Base-by-base conservation (phyloP, 441 rosid species). In the Erysimum cheiri region DNA sequence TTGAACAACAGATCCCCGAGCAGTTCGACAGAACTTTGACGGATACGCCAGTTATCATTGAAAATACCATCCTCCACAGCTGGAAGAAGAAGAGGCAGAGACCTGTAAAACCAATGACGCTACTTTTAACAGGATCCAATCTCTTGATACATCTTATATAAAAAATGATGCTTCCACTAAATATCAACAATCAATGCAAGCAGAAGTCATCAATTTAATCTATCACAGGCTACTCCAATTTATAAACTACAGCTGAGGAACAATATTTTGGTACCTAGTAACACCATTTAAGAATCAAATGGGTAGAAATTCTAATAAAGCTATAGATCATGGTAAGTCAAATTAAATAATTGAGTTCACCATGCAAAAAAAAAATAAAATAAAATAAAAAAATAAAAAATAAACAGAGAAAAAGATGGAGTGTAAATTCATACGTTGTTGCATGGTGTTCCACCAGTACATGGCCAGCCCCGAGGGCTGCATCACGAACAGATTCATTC, bases 41-140 rank as follows among this genome's bases (percentile, higher is more conserved):
- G 88, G 66, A 96, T 93, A 72, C 99, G 96, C 99, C 99, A 96
- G 85, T 69, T 96, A 76, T 96, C 99, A 72, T 90, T 91, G 70
- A 91, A 93, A 70, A 96, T 96, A 50, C 99, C 99, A 84, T 96
- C 99, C 77, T 96, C 99, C 67, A 93, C 98, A 69, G 98, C 98
- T 37, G 99, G 99, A 83, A 96, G 99, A 56, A 96, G 98, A 73
- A 93, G 96, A 52, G 95, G 98, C 68, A 96, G 85, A 24, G 99
- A 87, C 85, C 99, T 96, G 87, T 61, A 40, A 67, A 64, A 67
- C 62, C 64, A 68, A 64, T 44, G 53, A 65, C 29, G 48, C 19
- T 22, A 24, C 17, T 43, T 24, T 26, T 54, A 39, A 22, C 26
- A 62, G 8, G 48, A 71, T 43, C 8, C 28, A 36, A 8, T 57